Base-by-base conservation (phyloP, 352 stramenopile species). In the Phytophthora sansomeana region DNA sequence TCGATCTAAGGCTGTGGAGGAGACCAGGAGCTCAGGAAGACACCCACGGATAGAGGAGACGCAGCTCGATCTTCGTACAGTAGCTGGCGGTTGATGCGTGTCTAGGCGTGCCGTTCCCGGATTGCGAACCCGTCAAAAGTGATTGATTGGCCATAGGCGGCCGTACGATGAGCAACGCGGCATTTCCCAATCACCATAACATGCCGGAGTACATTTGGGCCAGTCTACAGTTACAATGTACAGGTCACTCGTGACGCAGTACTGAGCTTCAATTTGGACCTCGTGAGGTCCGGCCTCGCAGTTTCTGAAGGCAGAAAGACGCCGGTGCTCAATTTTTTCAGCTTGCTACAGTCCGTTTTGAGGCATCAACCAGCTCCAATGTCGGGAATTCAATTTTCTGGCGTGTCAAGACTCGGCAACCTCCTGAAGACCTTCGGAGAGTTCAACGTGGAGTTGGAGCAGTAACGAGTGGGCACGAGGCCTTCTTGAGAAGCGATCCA, bases 361-460 rank as follows among this genome's bases (percentile, higher is more conserved):
- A n/a, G n/a, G n/a, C n/a, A n/a, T 11, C 8, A 4, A 36, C 32
- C 14, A 16, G 11, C 6, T 36, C 32, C 32, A 36, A 11, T 11
- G 32, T 13, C 14, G n/a, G n/a, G 33, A n/a, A 14, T 39, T n/a
- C 10, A 39, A n/a, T n/a, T n/a, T n/a, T 39, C 11, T 6, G 42
- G 21, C 10, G 28, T 53, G 28, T 59, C 19, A 58, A 13, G 21
- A 36, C 17, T 47, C 51, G 14, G 21, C n/a, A 13, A n/a, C 4
- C 7, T 52, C 33, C 14, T 24, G 10, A 2, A 60, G 13, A 58
- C 51, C 62, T 9, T 52, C 54, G 19, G 42, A 41, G 7, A 77
- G 9, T 32, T 77, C 69, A 1, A 21, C 6, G 6, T 67, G 58
- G 4, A 69, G 32, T 26, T 56, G 47, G 17, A 48, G 29, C 51